Conservation (phyloP, 768 basidiomycete genomes). For the Filobasidium floriforme region DNA sequence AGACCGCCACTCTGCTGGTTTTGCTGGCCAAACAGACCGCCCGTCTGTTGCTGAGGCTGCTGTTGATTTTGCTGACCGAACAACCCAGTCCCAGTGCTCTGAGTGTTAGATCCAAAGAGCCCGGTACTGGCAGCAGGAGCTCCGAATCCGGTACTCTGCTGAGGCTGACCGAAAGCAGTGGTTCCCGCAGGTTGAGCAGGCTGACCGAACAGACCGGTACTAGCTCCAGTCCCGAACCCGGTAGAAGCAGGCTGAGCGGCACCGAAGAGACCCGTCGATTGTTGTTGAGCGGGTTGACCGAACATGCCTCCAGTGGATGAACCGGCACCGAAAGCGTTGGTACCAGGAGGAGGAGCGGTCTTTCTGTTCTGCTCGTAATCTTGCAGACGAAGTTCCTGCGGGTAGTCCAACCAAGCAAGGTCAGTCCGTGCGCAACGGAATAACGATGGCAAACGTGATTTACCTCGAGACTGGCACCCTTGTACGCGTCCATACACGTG, state of each 20-base stretch:
- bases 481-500: constrained; percentile 68
- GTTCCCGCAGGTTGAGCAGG: constrained; percentile 31
- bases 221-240: constrained; percentile 30
- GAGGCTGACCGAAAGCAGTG: constrained; percentile 27
- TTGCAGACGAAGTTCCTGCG: constrained; percentile 67
- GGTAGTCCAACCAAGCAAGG: neutral
- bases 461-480: constrained; percentile 70
- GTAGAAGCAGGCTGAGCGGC: constrained; percentile 38
- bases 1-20: constrained; percentile 32
- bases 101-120: constrained; percentile 48
- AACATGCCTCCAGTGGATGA: constrained; percentile 34
- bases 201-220: constrained; percentile 37
- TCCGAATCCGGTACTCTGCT: constrained; percentile 26
- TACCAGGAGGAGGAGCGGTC: constrained; percentile 44
- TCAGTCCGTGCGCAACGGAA: neutral
- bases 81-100: constrained; percentile 8
- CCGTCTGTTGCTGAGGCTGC: constrained; percentile 20
- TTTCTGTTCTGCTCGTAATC: constrained; percentile 70
- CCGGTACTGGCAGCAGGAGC: constrained; percentile 23
- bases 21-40: constrained; percentile 43
- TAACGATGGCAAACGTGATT: constrained; percentile 29
- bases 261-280: constrained; percentile 26
- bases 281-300: constrained; percentile 38
- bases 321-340: constrained; percentile 32
- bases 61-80: constrained; percentile 17